phyloP scores from a whole-genome alignment of 1,139 yeast species.

The Scheffersomyces segobiensis region DNA sequence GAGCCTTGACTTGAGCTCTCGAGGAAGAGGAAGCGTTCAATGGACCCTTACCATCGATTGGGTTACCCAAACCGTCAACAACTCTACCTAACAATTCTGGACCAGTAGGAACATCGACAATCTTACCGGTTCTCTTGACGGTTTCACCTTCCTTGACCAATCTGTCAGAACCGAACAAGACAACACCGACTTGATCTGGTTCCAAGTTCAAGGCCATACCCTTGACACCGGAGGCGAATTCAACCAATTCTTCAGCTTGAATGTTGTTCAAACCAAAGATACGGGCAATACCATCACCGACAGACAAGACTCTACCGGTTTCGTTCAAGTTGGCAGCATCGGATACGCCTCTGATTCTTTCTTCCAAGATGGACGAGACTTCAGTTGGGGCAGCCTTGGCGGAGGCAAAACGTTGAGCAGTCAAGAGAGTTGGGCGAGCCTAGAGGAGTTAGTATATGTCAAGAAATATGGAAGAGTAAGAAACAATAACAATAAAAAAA shows the following conservation, averaged over 20 bases:
- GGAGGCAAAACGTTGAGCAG: slow-evolving; percentile 81
- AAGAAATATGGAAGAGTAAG: not conserved
- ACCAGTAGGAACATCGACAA: slow-evolving; percentile 99
- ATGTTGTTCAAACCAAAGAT: slow-evolving; percentile 99
- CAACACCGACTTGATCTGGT: slow-evolving; percentile 99
- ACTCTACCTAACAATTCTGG: slow-evolving; percentile 99
- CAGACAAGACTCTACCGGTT: slow-evolving; percentile 99
- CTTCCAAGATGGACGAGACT: slow-evolving; percentile 98
- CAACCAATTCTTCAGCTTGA: slow-evolving; percentile 99
- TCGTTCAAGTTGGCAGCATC: slow-evolving; percentile 97
- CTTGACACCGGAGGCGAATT: slow-evolving; percentile 98
- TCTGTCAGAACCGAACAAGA: slow-evolving; percentile 99
- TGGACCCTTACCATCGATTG: slow-evolving; percentile 99
- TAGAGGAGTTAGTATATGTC: slow-evolving; percentile 30
- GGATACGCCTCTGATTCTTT: slow-evolving; percentile 98
- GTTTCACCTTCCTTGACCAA: slow-evolving; percentile 99
- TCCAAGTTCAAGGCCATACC: slow-evolving; percentile 99
- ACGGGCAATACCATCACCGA: slow-evolving; percentile 99
- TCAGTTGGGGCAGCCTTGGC: slow-evolving; percentile 99
- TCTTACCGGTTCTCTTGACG: slow-evolving; percentile 99
- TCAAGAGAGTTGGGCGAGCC: slow-evolving; percentile 74
- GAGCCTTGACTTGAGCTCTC: slow-evolving; percentile 99
- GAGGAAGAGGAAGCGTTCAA: slow-evolving; percentile 80
- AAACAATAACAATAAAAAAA: not conserved
- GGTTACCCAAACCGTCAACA: slow-evolving; percentile 98